Evolutionary conservation across 441 rosid species (phyloP), one percentile per base, ranked within the genome.

Genomic region (Daphne laureola): DNA sequence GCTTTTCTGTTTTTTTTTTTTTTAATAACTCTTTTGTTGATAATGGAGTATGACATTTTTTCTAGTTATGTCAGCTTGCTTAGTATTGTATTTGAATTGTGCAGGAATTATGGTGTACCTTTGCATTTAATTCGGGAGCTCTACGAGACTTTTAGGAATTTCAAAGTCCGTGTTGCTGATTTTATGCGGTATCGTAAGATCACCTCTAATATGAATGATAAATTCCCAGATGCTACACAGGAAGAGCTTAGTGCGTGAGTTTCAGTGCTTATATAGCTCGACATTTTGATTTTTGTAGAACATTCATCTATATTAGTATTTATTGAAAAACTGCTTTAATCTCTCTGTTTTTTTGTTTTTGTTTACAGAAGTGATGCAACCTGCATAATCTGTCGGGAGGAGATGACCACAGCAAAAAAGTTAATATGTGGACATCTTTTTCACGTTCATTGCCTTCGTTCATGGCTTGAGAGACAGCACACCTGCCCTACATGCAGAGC

Each of bases 401-500:
- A 93, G 82, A 93, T 93, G 97, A 87, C 87, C 16, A 76, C 74
- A 26, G 98, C 97, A 4, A 93, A 93, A 74, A 93, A 93, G 64
- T 73, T 93, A 57, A 67, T 85, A 12, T 93, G 99, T 31, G 97
- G 99, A 42, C 99, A 90, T 79, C 83, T 93, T 64, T 93, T 93
- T 53, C 99, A 90, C 66, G 95, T 93, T 41, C 97, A 93, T 65
- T 92, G 98, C 71, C 97, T 93, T 4, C 96, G 96, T 15, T 93
- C 97, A 31, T 93, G 98, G 98, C 76, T 93, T 62, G 98, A 89
- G 76, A 67, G 98, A 31, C 98, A 93, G 42, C 90, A 89, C 75
- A 93, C 98, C 0, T 93, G 98, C 53, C 98, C 98, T 42, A 93
- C 96, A 14, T 93, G 97, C 70, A 81, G 97, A 67, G 98, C 98